Base-by-base conservation (phyloP, 2,329 filamentous ascomycete species). In the Fonsecaea monophora region DNA sequence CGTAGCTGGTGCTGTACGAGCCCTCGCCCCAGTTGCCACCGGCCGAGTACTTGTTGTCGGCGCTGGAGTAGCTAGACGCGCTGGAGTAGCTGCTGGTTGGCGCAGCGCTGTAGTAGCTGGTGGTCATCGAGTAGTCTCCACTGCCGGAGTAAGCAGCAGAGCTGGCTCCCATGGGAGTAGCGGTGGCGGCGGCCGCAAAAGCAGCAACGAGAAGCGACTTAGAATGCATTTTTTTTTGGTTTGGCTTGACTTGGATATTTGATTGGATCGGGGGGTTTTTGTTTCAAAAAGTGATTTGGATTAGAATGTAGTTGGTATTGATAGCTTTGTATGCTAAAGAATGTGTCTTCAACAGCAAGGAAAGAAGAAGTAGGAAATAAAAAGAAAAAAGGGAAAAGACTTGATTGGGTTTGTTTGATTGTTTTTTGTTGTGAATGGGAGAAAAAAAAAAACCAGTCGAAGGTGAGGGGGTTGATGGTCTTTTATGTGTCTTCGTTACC, bases 261-360 rank as follows among this genome's bases (percentile, higher is more conserved):
- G 45, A 61, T 61, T 61, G 37, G 35, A 55, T 37, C 32, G 32
- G 7, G 48, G 53, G 25, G 40, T 58, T 58, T 21, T 45, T 15
- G 18, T 13, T 42, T 37, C 21, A 25, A 25, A 40, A 42, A 38
- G 56, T 59, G 25, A 42, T 25, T 42, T 59, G 37, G 37, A 57
- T 38, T 64, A 48, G 40, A 18, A 21, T 59, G 37, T 58, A 60
- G 60, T 53, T 57, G 21, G 45, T 42, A 53, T 35, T 15, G 40
- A n/a, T 35, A n/a, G 56, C 10, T 25, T 60, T 12, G 48, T 60
- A 38, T 25, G 64, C 63, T 62, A 71, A 65, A 66, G 70, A 71
- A 53, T 58, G 70, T 71, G 70, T 65, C 66, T 59, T 63, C 25
- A 70, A 71, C 68, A 54, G 57, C 53, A 63, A 56, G 53, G 57